Conservation (phyloP, 75 land plant species). For the Sequoia sempervirens region DNA sequence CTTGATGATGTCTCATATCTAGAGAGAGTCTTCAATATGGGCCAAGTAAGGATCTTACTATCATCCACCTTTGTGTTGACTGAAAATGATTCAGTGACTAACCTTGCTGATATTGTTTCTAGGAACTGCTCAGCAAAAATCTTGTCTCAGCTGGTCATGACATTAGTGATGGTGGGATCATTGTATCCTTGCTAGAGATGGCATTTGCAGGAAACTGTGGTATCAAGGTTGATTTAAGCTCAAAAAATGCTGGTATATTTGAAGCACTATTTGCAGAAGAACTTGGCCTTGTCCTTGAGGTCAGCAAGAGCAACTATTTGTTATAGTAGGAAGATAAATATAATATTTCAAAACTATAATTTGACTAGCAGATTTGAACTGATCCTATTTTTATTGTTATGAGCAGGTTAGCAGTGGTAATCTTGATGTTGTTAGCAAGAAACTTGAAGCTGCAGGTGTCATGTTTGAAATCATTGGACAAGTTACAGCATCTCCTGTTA, state of each 20-base stretch:
- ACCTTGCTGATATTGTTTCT: background rate
- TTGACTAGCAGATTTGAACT: background rate
- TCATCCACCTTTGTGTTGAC: background rate
- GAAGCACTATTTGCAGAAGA: constrained; percentile 85
- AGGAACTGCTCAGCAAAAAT: constrained; percentile 49
- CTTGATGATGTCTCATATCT: constrained; percentile 79
- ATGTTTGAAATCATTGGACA: constrained; percentile 63
- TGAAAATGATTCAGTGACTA: background rate
- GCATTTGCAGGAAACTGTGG: constrained; percentile 98
- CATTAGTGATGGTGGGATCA: constrained; percentile 89
- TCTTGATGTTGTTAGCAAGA: constrained; percentile 34
- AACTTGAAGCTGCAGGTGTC: constrained; percentile 43
- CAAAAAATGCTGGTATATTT: constrained; percentile 28
- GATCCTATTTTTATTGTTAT: background rate
- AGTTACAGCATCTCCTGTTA: constrained; percentile 40
- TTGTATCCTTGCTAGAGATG: constrained; percentile 80
- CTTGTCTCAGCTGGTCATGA: constrained; percentile 95
- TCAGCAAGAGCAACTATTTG: constrained; percentile 2
- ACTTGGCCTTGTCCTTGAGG: constrained; percentile 86
- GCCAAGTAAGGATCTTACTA: constrained; percentile 38
- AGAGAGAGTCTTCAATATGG: constrained; percentile 58
- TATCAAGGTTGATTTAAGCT: constrained; percentile 48
- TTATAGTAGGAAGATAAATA: background rate
- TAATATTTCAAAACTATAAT: background rate
- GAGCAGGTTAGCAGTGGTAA: constrained; percentile 43